Percentiles rank a stretch among this genome's conserved stretches.
Evolutionary conservation across 495 filamentous ascomycete species (phyloP).

Genomic region (Friedmanniomyces simplex): DNA sequence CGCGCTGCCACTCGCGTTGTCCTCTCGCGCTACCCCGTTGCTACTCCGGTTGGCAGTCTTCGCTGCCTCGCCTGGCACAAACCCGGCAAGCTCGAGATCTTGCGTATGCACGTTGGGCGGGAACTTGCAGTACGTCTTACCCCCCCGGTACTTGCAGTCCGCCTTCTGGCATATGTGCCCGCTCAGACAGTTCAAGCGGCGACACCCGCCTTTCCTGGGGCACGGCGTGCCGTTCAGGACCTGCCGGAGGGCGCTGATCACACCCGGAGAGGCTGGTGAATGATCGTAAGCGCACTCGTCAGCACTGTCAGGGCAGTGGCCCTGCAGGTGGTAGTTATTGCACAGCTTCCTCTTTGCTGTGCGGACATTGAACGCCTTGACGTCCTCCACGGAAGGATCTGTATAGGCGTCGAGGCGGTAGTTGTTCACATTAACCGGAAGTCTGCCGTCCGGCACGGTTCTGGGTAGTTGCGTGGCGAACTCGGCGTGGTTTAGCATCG

Average conservation of each 20-base stretch:
- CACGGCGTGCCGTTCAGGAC: slow-evolving; percentile 19
- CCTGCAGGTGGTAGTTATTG: slow-evolving; percentile 22
- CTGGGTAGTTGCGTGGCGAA: background rate
- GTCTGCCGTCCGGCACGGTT: slow-evolving; percentile 9
- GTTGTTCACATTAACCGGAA: slow-evolving; percentile 24
- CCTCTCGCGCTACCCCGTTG: background rate
- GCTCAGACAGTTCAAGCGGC: slow-evolving; percentile 15
- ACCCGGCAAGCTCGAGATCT: slow-evolving; percentile 6
- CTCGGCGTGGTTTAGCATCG: background rate
- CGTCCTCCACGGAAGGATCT: slow-evolving; percentile 10
- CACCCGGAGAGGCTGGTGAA: slow-evolving; percentile 6
- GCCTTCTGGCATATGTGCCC: slow-evolving; percentile 27
- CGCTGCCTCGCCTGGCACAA: background rate
- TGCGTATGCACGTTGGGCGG: background rate
- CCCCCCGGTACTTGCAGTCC: slow-evolving; percentile 9
- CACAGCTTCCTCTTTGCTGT: slow-evolving; percentile 23
- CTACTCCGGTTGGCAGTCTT: background rate
- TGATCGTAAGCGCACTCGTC: slow-evolving; percentile 24
- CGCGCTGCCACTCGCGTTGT: background rate
- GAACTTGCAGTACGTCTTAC: slow-evolving; percentile 16
- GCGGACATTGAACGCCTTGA: slow-evolving; percentile 16
- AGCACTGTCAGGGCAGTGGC: slow-evolving; percentile 11
- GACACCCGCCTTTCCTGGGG: slow-evolving; percentile 18
- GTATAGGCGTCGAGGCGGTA: slow-evolving; percentile 23
- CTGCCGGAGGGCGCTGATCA: slow-evolving; percentile 16